Evolutionary conservation across 768 basidiomycete species (phyloP), one percentile per base, ranked within the genome.

Genomic region (Boletales sp.): DNA sequence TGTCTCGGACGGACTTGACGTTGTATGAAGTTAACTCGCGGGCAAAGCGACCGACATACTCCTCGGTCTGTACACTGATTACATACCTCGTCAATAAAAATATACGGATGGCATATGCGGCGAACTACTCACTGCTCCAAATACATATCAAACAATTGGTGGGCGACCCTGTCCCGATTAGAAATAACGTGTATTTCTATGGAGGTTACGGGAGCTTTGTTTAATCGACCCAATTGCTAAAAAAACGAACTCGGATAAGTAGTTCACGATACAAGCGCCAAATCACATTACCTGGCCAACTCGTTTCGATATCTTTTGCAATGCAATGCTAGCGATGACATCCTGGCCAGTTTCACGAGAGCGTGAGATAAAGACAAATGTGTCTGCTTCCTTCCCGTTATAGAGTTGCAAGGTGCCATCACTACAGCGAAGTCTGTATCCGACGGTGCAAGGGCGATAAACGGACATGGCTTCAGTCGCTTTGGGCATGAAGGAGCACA

Each of bases 141-240:
- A 68, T 82, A 82, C 31, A 85, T 60, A 59, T 87, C 84, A 54
- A 87, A 86, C 0, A 82, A 60, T 64, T 84, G 82, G 57, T 84
- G 82, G 0, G 83, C 80, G 3, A 83, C 69, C 10, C 81, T 76
- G 61, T 86, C 84, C 12, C 83, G 70, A 58, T 85, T 84, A 0
- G 84, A 86, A 10, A 86, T 77, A 5, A 86, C 84, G 59, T 86
- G 84, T 8, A 86, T 72, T 53, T 86, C 84, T 34, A 85, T 74
- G 7, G 71, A 72, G 11, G 67, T 66, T 0, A 83, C 73, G 0
- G 81, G 76, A 0, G 75, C 68, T 34, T 78, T 74, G 42, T 78
- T 72, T 21, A 86, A 60, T 36, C 80, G 68, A 5, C 84, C 84
- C 11, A 83, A 60, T 80, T 84, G 83, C 84, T 86, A 38, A 17